Conservation (phyloP, 495 filamentous ascomycete species). For the Aspergillus conjunctus region DNA sequence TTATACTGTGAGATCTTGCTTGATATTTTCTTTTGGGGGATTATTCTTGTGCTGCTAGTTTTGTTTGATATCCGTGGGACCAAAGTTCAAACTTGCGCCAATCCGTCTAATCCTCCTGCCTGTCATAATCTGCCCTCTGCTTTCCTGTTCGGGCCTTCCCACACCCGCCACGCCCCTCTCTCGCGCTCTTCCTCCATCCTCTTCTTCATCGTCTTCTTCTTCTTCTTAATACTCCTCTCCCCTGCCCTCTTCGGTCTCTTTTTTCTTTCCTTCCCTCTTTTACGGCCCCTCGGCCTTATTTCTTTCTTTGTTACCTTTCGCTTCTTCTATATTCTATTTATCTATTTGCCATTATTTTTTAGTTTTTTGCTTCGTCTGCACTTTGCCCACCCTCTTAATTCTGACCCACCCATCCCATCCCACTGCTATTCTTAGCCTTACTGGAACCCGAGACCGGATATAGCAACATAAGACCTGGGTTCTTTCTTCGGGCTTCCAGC, state of each 20-base stretch:
- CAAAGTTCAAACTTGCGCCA: not conserved
- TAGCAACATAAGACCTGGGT: not conserved
- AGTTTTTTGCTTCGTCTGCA: conserved; percentile 39
- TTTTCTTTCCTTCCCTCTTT: conserved; percentile 38
- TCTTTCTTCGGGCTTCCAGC: not conserved
- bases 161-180: conserved; percentile 40
- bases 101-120: conserved; percentile 11
- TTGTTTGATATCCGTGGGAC: conserved; percentile 6
- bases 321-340: conserved; percentile 33
- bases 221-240: conserved; percentile 24
- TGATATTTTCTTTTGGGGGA: not conserved
- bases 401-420: conserved; percentile 30
- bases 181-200: conserved; percentile 39
- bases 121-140: conserved; percentile 21
- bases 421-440: conserved; percentile 20
- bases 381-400: conserved; percentile 54
- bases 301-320: conserved; percentile 44
- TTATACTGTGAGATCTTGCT: not conserved
- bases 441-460: not conserved
- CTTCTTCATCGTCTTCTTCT: conserved; percentile 20
- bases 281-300: conserved; percentile 55
- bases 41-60: conserved; percentile 3
- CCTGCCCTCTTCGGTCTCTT: conserved; percentile 11
- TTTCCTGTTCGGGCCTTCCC: conserved; percentile 34
- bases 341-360: conserved; percentile 38